A percentile compares a stretch with the other conserved stretches of the same genome.
Conservation (phyloP, 805 yeast species). For the Sungouiella blattae region DNA sequence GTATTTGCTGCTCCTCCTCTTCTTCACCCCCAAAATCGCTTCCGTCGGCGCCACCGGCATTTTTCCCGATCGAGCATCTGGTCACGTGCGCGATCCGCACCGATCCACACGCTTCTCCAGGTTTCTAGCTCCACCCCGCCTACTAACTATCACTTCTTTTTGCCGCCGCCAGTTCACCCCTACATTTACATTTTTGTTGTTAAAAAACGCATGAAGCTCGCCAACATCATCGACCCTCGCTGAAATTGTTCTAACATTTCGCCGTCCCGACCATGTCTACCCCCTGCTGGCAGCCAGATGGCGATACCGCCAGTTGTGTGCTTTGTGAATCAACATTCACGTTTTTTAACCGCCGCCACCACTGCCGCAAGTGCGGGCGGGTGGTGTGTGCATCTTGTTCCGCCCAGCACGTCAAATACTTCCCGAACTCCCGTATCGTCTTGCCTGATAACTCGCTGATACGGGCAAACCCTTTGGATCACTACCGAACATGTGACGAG, state of each 20-base stretch:
- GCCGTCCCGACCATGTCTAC: not conserved
- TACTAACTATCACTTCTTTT: no score
- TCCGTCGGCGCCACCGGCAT: no score
- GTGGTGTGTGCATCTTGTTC: slow-evolving; percentile 76
- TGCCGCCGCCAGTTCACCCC: no score
- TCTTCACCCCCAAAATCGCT: no score
- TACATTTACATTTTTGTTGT: no score
- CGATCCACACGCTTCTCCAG: no score
- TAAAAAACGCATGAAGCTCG: no score
- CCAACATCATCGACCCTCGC: not conserved
- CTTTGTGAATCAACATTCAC: slow-evolving; percentile 53
- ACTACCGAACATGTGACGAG: slow-evolving; percentile 69
- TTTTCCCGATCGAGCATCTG: no score
- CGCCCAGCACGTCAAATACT: slow-evolving; percentile 37
- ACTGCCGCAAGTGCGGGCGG: slow-evolving; percentile 78
- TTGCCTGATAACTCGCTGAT: slow-evolving; percentile 13
- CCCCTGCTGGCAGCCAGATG: slow-evolving; percentile 67
- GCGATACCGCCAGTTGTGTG: slow-evolving; percentile 47
- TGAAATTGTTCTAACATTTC: no score
- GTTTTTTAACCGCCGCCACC: slow-evolving; percentile 72
- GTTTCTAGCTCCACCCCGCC: no score
- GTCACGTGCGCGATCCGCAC: no score
- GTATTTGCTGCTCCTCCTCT: no score
- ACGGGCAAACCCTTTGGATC: slow-evolving; percentile 10
- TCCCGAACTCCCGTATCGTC: slow-evolving; percentile 17